Percentiles rank a stretch among this genome's conserved stretches.
These are phyloP conservation scores for Alloascoidea africana DNA, from an alignment of 805 yeast genomes.

Conservation along the genomic window DNA sequence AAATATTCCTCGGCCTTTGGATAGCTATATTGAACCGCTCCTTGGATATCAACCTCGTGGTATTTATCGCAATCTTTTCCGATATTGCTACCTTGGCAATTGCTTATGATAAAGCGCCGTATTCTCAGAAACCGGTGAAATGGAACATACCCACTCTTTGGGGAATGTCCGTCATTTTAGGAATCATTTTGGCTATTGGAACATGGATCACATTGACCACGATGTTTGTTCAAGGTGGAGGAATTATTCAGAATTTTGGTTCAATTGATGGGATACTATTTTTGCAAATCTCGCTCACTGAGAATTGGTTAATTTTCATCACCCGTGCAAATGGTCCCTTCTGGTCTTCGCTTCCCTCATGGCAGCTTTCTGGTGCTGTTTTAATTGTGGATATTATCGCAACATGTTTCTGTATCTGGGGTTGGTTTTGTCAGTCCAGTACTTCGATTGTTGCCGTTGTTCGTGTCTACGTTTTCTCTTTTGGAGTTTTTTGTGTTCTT, in stretches of 20 bases:
- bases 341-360: constrained; percentile 94
- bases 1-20: constrained; percentile 91
- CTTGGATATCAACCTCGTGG: constrained; percentile 80
- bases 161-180: constrained; percentile 68
- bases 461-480: constrained; percentile 90
- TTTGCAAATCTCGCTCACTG: constrained; percentile 89
- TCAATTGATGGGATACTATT: constrained; percentile 83
- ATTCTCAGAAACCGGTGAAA: constrained; percentile 82
- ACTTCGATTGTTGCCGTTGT: constrained; percentile 90
- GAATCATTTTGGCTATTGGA: constrained; percentile 55
- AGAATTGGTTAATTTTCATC: constrained; percentile 93
- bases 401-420: constrained; percentile 83
- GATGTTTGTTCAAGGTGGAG: constrained; percentile 82
- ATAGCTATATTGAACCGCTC: constrained; percentile 84
- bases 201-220: constrained; percentile 92
- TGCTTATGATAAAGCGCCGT: constrained; percentile 91
- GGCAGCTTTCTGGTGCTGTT: constrained; percentile 95
- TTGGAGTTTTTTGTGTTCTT: constrained; percentile 92
- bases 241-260: constrained; percentile 90
- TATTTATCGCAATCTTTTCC: constrained; percentile 90
- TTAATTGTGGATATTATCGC: constrained; percentile 81
- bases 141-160: constrained; percentile 92
- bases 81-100: constrained; percentile 71
- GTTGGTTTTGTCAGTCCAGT: constrained; percentile 98
- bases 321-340: constrained; percentile 97